Base-by-base conservation (phyloP, 2,329 filamentous ascomycete genomes). In the Colletotrichum tanaceti region DNA sequence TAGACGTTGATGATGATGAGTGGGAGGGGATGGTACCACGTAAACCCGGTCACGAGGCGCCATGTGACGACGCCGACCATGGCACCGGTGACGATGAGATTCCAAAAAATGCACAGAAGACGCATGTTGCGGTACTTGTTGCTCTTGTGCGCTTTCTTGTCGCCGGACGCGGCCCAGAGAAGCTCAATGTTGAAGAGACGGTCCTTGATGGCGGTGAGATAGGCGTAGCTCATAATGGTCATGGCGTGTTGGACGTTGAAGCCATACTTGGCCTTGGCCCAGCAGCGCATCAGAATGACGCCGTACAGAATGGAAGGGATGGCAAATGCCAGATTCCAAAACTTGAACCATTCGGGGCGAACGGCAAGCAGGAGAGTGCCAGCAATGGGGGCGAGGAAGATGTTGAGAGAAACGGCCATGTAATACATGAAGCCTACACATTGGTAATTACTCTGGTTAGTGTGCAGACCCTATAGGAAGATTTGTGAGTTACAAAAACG, bases 41-140 rank as follows among this genome's bases (percentile, higher is more conserved):
- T 71, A 58, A 81, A 74, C 0, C 78, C 77, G 1, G 72, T 73
- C 9, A 77, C 54, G 6, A 80, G 47, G 24, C 79, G 72, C 65
- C 79, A 81, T 0, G 74, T 75, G 6, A 78, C 76, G 4, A 77
- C 80, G 22, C 75, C 73, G 49, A 78, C 71, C 70, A 81, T 75
- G 16, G 75, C 75, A 2, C 76, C 77, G 10, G 77, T 70, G n/a
- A 76, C 74, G 7, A 72, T 52, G 4, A 79, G 68, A 11, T 74
- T 79, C 80, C 80, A 82, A 35, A 76, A 50, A 73, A 77, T 79
- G 63, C 77, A 79, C 5, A 82, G 73, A 13, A 81, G 72, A 11
- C 80, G 75, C 80, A 82, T 82, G 70, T 82, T 81, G 65, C 79
- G 75, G 70, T 80, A 82, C 72, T 81, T 80, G 75, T 81, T 77